Conservation (phyloP, 2,329 filamentous ascomycete species). For the Neopestalotiopsis clavispora region DNA sequence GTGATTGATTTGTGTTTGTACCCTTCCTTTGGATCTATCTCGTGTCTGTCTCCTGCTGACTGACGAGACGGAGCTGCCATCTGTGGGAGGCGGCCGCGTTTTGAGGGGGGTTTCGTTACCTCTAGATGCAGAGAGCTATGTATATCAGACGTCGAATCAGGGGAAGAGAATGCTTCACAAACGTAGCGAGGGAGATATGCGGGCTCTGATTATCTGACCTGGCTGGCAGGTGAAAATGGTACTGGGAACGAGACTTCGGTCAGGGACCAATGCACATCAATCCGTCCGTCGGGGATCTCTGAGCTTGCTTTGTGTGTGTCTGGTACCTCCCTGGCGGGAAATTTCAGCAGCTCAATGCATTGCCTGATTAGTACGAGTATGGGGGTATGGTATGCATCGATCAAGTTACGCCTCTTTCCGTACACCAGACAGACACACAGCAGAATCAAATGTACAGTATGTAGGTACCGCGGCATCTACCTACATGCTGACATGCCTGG, state of each 20-base stretch:
- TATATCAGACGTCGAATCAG: neutral
- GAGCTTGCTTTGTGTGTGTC: neutral
- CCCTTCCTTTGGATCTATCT: neutral
- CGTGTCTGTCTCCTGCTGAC: neutral
- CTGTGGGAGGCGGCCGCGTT: neutral
- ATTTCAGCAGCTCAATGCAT: neutral
- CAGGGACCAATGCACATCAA: neutral
- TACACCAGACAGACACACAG: no score
- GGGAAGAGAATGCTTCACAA: neutral
- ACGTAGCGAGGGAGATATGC: neutral
- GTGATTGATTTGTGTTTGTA: no score
- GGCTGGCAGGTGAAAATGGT: neutral
- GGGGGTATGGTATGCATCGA: no score
- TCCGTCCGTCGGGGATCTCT: neutral
- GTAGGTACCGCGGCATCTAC: no score
- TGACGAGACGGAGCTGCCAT: constrained; percentile 1
- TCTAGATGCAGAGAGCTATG: neutral
- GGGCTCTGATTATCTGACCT: neutral
- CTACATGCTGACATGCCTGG: no score
- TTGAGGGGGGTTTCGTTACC: neutral
- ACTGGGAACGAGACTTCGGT: neutral
- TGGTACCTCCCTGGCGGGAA: neutral
- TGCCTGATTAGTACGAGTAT: neutral
- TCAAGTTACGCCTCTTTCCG: no score
- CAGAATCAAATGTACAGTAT: no score